Percentiles rank a stretch among this genome's conserved stretches.
Conservation (phyloP, 164 flowering plant species). For the Taxillus chinensis region DNA sequence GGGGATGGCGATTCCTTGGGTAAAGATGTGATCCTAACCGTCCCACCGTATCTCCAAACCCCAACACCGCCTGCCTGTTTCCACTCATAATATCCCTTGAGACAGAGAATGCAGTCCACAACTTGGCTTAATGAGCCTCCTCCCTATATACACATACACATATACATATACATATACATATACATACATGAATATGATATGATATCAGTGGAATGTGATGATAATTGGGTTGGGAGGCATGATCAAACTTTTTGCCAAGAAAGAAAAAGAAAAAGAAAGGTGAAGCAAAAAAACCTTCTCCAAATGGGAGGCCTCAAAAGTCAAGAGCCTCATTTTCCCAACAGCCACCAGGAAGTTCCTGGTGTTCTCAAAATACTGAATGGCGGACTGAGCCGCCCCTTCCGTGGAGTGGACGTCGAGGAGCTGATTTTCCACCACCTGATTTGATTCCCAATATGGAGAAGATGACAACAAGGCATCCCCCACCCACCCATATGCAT, state of each 20-base stretch:
- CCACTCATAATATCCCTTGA: slow-evolving; percentile 91
- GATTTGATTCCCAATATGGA: background rate
- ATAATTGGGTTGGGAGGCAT: no score
- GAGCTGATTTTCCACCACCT: slow-evolving; percentile 84
- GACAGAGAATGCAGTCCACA: slow-evolving; percentile 79
- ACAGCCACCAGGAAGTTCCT: slow-evolving; percentile 79
- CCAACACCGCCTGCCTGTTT: slow-evolving; percentile 81
- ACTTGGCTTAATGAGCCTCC: slow-evolving; percentile 76
- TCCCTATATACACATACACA: slow-evolving; percentile 4
- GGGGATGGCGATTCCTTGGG: slow-evolving; percentile 40
- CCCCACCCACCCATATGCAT: no score
- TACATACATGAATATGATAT: no score
- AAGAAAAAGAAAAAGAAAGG: no score
- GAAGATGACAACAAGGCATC: no score
- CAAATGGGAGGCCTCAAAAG: slow-evolving; percentile 84
- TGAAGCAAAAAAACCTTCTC: slow-evolving; percentile 46
- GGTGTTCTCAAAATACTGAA: slow-evolving; percentile 90
- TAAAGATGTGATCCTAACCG: slow-evolving; percentile 51
- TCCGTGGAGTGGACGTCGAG: slow-evolving; percentile 46
- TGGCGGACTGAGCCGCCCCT: slow-evolving; percentile 77
- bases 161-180: no score
- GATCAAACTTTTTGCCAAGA: no score
- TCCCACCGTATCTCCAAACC: slow-evolving; percentile 83
- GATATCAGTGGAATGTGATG: no score
- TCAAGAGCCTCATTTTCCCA: slow-evolving; percentile 61